Conservation (phyloP, 306 rosid genomes). For the Dryas alaskensis region DNA sequence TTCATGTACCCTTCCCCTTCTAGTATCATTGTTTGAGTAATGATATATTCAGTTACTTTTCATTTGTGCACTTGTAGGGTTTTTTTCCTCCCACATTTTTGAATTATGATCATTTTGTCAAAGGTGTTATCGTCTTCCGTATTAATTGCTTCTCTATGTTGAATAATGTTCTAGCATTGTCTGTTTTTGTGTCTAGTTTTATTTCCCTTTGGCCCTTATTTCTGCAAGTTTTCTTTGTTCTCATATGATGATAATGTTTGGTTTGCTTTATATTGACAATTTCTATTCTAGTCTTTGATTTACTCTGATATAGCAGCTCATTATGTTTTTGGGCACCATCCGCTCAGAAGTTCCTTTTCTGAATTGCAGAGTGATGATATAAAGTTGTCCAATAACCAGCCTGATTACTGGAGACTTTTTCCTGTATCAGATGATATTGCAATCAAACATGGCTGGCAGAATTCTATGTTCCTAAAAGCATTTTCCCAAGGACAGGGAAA, state of each 20-base stretch:
- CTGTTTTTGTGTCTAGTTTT: neutral
- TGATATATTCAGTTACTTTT: neutral
- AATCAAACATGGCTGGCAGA: conserved; percentile 54
- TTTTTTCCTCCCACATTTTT: neutral
- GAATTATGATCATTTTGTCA: neutral
- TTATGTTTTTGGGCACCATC: conserved; percentile 28
- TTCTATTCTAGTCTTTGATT: neutral
- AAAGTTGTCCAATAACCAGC: conserved; percentile 53
- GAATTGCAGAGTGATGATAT: conserved; percentile 74
- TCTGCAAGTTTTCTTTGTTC: neutral
- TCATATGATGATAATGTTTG: conserved; percentile 1
- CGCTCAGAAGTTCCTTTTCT: conserved; percentile 30
- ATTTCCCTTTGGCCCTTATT: neutral
- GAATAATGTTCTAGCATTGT: neutral
- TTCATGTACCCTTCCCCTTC: conserved; percentile 18
- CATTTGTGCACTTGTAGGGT: conserved; percentile 14
- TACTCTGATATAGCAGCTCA: conserved; percentile 16
- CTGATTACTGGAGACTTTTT: conserved; percentile 53
- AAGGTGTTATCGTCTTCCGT: neutral
- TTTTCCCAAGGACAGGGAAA: conserved; percentile 71
- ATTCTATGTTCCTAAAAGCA: conserved; percentile 64
- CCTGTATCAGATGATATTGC: conserved; percentile 56
- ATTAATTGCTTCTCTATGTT: neutral
- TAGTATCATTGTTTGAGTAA: conserved; percentile 21
- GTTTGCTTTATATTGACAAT: neutral